Evolutionary conservation across 2,329 filamentous ascomycete species (phyloP), one percentile per base, ranked within the genome.

Genomic region (Orbilia oligospora): DNA sequence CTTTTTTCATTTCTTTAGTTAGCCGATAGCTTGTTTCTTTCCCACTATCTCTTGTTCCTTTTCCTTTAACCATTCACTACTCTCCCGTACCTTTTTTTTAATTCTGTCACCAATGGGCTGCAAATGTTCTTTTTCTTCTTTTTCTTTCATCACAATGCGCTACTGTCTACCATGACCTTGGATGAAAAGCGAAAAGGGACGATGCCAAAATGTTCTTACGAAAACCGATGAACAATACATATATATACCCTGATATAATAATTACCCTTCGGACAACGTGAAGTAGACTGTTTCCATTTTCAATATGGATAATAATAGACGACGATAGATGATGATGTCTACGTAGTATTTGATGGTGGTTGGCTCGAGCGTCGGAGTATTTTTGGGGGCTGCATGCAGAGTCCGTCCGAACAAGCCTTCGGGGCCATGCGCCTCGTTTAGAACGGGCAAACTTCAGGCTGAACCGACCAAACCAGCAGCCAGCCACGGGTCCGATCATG

Each of bases 131-230:
- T 51, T 22, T 41, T 24, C 18, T 16, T 46, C 18, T 55, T 68
- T n/a, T 30, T 33, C 44, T 49, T 36, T 41, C 63, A 56, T 44
- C 41, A 30, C 33, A 41, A 68, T 27, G 36, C 41, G 33, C 48
- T 36, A 36, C 48, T 56, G 33, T 56, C 6, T 68, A 27, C 44
- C 48, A 24, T 51, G 48, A 51, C n/a, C 36, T 55, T 44, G 33
- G 33, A 56, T 53, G 44, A 41, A 41, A 44, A 44, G 44, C 10
- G 16, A 55, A 27, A 41, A 68, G 22, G 58, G 30, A 65, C 61
- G 61, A 65, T 30, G 48, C 71, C 44, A 27, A 64, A 78, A 64
- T 68, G 61, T 56, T 68, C 64, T 72, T 64, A 66, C 69, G 67
- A 78, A 61, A 78, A 67, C 53, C 38, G 27, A 46, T 38, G 64